phyloP scores from a whole-genome alignment of 805 yeast genomes.

The Zygoascus bituminiphila region DNA sequence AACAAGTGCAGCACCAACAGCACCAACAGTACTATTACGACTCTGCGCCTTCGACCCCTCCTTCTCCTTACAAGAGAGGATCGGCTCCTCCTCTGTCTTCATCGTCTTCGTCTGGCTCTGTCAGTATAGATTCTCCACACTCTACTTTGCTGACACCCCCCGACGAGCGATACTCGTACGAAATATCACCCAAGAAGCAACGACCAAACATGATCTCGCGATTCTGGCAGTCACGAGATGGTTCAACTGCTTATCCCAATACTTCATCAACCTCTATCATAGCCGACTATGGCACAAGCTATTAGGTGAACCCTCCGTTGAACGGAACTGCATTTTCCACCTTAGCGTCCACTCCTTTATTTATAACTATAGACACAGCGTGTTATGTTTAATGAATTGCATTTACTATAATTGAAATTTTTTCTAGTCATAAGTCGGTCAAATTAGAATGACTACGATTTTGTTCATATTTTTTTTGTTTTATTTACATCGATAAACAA shows the following conservation, averaged over 20 bases:
- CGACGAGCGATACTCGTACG: background rate
- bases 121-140: background rate
- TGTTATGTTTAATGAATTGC: background rate
- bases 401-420: too few species aligned
- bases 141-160: slow-evolving; percentile 1
- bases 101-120: background rate
- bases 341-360: background rate
- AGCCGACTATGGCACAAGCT: background rate
- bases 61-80: background rate
- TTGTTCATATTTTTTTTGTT: too few species aligned
- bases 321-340: background rate
- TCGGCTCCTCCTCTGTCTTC: background rate
- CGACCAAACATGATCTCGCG: background rate
- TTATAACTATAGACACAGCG: background rate
- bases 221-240: background rate
- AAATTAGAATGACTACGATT: too few species aligned
- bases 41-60: slow-evolving; percentile 1
- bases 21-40: background rate
- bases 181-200: background rate
- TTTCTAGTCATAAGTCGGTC: too few species aligned
- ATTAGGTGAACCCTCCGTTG: background rate
- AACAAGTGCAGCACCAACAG: background rate
- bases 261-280: background rate
- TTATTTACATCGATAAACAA: too few species aligned
- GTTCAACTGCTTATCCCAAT: background rate